These are phyloP conservation scores for Peribolospora baueri DNA, from an alignment of 768 basidiomycete species.

Conservation along the genomic window DNA sequence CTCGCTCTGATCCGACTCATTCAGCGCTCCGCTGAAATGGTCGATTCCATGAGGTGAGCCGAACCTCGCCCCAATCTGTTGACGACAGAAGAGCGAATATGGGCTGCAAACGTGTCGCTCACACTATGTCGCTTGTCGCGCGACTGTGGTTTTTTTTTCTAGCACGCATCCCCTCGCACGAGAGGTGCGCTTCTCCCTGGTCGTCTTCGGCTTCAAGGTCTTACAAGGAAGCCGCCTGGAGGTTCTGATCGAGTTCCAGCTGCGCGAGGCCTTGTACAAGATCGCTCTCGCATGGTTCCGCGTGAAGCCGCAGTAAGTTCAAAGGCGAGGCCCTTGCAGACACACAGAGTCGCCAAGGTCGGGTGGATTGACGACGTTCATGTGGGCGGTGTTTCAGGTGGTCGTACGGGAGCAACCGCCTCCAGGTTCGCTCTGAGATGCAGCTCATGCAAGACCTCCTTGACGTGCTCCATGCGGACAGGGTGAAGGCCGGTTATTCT, in stretches of 20 bases:
- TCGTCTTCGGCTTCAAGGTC: conserved; percentile 79
- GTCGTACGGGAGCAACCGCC: conserved; percentile 83
- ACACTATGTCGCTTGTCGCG: not conserved
- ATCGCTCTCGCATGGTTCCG: conserved; percentile 80
- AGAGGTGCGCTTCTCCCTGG: conserved; percentile 67
- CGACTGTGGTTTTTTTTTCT: not conserved
- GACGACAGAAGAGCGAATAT: not conserved
- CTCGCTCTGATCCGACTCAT: conserved; percentile 63
- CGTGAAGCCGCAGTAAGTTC: conserved; percentile 63
- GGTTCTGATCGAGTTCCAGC: conserved; percentile 44
- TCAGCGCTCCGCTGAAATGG: conserved; percentile 47
- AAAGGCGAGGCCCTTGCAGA: not conserved
- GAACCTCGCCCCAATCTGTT: not conserved
- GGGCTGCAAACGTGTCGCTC: no score
- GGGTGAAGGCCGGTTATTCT: conserved; percentile 29
- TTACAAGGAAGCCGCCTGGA: conserved; percentile 72
- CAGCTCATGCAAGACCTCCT: conserved; percentile 67
- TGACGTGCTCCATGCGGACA: conserved; percentile 48
- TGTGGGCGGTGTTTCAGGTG: conserved; percentile 31
- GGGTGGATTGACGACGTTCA: not conserved
- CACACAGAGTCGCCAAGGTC: not conserved
- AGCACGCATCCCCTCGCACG: conserved; percentile 82
- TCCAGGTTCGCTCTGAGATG: conserved; percentile 70
- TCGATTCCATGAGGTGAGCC: conserved; percentile 46
- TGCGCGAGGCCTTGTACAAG: conserved; percentile 51